Percentiles rank a stretch among this genome's conserved stretches.
Conservation (phyloP, 768 basidiomycete species). For the Suillus lakei region DNA sequence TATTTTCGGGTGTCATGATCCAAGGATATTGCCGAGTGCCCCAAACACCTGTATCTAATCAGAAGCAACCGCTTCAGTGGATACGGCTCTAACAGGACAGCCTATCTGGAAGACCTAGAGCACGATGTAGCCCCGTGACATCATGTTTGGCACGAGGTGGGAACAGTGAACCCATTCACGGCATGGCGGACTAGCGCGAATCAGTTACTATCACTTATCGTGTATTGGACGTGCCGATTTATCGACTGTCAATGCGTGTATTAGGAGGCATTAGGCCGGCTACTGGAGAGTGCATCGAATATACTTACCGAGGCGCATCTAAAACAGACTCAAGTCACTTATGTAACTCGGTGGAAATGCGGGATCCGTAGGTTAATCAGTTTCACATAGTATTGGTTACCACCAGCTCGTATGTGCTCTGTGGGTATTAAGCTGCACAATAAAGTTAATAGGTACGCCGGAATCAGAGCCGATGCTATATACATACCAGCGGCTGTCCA, state of each 20-base stretch:
- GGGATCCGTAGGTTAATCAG: background rate
- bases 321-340: background rate
- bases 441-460: background rate
- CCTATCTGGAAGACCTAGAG: background rate
- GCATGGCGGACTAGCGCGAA: background rate
- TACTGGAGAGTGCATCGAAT: background rate
- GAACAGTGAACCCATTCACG: background rate
- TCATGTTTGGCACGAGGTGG: constrained; percentile 1
- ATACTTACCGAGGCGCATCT: background rate
- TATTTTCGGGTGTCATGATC: background rate
- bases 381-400: background rate
- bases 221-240: background rate
- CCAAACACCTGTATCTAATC: background rate
- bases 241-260: background rate
- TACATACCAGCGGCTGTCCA: background rate
- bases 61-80: background rate
- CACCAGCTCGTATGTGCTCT: background rate
- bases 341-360: background rate
- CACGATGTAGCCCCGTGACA: background rate
- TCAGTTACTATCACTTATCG: background rate
- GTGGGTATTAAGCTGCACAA: background rate
- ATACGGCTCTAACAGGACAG: background rate
- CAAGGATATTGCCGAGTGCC: background rate
- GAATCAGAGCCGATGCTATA: background rate
- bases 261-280: background rate